Conservation (phyloP, 2,329 filamentous ascomycete species). For the Trichoderma asperellum region DNA sequence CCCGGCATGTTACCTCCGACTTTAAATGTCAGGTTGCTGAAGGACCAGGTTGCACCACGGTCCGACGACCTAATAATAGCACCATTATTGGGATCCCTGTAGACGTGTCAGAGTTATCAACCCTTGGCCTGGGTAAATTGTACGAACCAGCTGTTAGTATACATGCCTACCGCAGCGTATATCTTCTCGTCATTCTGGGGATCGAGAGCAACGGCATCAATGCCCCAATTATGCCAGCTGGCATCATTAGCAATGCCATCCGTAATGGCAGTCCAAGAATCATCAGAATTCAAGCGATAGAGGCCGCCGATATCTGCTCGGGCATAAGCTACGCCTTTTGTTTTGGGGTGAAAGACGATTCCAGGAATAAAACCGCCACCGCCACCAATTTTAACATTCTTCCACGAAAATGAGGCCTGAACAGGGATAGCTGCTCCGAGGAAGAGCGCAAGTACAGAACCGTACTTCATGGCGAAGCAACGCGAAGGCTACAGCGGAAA, state of each 20-base stretch:
- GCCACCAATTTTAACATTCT: slow-evolving; percentile 23
- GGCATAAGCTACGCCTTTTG: slow-evolving; percentile 12
- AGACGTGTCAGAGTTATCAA: not conserved
- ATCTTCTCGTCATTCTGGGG: slow-evolving; percentile 18
- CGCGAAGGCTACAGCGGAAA: not conserved
- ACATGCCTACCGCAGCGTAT: slow-evolving; percentile 20
- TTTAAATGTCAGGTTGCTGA: slow-evolving; percentile 18
- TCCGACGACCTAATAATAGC: slow-evolving; percentile 25
- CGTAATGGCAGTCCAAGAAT: slow-evolving; percentile 8
- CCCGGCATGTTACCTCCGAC: slow-evolving; percentile 23
- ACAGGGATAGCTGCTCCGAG: slow-evolving; percentile 9
- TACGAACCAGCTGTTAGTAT: slow-evolving; percentile 24
- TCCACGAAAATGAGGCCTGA: slow-evolving; percentile 18
- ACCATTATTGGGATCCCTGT: slow-evolving; percentile 19
- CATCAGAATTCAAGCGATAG: slow-evolving; percentile 17
- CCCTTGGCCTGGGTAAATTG: not conserved
- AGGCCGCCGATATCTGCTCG: slow-evolving; percentile 21
- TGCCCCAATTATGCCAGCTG: slow-evolving; percentile 23
- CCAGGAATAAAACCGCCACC: slow-evolving; percentile 23
- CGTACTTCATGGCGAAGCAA: slow-evolving; percentile 1
- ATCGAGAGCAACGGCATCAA: slow-evolving; percentile 13
- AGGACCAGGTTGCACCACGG: slow-evolving; percentile 16
- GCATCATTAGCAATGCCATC: slow-evolving; percentile 12
- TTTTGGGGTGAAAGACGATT: slow-evolving; percentile 22
- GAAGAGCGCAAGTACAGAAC: not conserved